Evolutionary conservation across 768 basidiomycete species (phyloP), one percentile per base, ranked within the genome.

Genomic region (Collybia nuda): DNA sequence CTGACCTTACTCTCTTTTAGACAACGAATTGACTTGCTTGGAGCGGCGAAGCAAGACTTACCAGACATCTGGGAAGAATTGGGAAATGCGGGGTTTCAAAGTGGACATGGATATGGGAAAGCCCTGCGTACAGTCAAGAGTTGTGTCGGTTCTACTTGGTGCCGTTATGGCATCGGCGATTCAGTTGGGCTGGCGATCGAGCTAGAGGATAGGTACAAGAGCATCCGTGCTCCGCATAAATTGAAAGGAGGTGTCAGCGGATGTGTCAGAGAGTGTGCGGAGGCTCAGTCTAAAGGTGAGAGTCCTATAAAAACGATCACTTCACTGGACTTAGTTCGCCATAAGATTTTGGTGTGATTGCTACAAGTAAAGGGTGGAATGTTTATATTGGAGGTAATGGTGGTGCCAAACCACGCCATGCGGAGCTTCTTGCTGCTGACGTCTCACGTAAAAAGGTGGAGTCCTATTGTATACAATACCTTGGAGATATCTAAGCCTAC

Each of bases 341-440:
- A 15, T 54, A 81, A 60, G 86, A 89, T 63, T 90, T 89, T 56
- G 87, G 87, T 11, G 66, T 88, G 35, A 89, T 89, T 49, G 87
- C 86, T 1, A 87, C 85, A 0, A 83, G 82, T 65, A 88, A 89
- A 64, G 87, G 87, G n/a, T 89, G 86, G 85, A 88, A 89, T 57
- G 80, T 86, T 46, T 87, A 80, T 59, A 64, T 88, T 18, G 83
- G 81, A 39, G 86, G 86, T 2, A 88, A 90, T 60, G 86, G 86
- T n/a, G 86, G 84, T 37, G 72, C 72, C 5, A 79, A 70, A 51
- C 79, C 79, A 14, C 67, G 78, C 8, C 86, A 88, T 58, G 87
- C 85, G 2, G 76, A 79, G 3, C 69, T 89, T 2, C 78, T 89
- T 47, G 85, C 82, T 1, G 77, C 63, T 38, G 86, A 89, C 59